These are phyloP conservation scores for Heterobasidion parviporum DNA, from an alignment of 1,284 basidiomycete species.

Conservation along the genomic window DNA sequence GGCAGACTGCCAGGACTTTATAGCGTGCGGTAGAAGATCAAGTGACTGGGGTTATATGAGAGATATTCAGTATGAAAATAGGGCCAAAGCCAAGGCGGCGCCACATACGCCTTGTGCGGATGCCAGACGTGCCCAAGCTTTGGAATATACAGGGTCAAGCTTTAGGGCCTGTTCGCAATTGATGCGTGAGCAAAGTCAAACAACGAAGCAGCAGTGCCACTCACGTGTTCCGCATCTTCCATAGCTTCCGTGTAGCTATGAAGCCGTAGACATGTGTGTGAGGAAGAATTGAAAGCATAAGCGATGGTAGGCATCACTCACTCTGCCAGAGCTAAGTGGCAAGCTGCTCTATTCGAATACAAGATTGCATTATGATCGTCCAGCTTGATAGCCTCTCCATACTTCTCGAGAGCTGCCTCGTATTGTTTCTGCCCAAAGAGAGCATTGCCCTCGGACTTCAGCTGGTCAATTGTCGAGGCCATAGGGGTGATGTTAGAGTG, in stretches of 20 bases:
- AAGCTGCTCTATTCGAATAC: constrained; percentile 30
- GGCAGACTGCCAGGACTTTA: background rate
- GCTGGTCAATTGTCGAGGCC: constrained; percentile 6
- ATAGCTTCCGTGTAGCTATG: background rate
- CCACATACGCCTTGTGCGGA: constrained; percentile 4
- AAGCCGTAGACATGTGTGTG: background rate
- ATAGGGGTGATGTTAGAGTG: too few species aligned
- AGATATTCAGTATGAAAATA: background rate
- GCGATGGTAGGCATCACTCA: constrained; percentile 3
- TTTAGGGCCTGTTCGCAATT: constrained; percentile 1
- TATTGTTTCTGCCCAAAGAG: constrained; percentile 25
- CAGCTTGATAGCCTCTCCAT: constrained; percentile 23
- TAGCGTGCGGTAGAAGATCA: background rate
- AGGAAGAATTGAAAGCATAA: background rate
- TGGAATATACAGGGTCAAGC: constrained; percentile 6
- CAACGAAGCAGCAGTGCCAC: background rate
- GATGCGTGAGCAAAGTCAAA: background rate
- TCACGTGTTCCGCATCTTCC: background rate
- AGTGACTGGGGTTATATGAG: background rate
- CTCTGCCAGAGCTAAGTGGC: constrained; percentile 15
- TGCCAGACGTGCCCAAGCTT: constrained; percentile 8
- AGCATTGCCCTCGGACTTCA: constrained; percentile 29
- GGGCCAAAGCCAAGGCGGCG: background rate
- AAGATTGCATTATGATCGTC: constrained; percentile 24
- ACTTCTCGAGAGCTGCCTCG: constrained; percentile 22